Evolutionary conservation across 2,329 filamentous ascomycete species (phyloP), one percentile per base, ranked within the genome.

Genomic region (Alternaria sp.): DNA sequence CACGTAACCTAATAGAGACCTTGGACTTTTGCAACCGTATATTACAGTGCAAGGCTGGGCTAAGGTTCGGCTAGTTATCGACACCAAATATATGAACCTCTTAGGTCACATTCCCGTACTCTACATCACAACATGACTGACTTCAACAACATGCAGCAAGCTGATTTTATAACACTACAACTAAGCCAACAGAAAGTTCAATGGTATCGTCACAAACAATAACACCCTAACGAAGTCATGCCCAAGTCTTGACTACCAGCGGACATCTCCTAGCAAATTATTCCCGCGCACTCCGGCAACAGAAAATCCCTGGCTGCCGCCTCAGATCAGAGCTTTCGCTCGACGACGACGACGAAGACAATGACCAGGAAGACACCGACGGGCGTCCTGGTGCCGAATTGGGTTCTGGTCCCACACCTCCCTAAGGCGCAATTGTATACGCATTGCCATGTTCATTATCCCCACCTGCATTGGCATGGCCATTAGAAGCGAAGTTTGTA

Each of bases 381-480:
- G n/a, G n/a, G 18, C 28, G 21, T 14, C 26, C 11, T 12, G 10
- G n/a, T 26, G n/a, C 28, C 3, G 8, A 12, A 30, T n/a, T 18
- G 46, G 25, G 12, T 26, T 51, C 47, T 4, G 28, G 18, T 5
- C 18, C 28, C 21, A 10, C 18, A n/a, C 49, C 49, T 18, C 14
- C n/a, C 54, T 64, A 69, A 20, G 66, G 66, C 14, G 67, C 67
- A 45, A 66, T 68, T 4, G 63, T 69, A 57, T 68, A 68, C 6
- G 63, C 65, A 55, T 69, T 67, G 11, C 66, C 66, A 41, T 66
- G 55, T 21, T 43, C 51, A 30, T 67, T 67, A 11, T 58, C 37
- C 5, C 64, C 65, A 45, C 58, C 60, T 8, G 67, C 62, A 54
- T 67, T 69, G 8, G 55, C 64, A 58, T 69, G 60, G 6, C 66